A percentile compares a stretch with the other conserved stretches of the same genome.
Conservation (phyloP, 805 yeast genomes). For the Tanozyma kutaoensis region DNA sequence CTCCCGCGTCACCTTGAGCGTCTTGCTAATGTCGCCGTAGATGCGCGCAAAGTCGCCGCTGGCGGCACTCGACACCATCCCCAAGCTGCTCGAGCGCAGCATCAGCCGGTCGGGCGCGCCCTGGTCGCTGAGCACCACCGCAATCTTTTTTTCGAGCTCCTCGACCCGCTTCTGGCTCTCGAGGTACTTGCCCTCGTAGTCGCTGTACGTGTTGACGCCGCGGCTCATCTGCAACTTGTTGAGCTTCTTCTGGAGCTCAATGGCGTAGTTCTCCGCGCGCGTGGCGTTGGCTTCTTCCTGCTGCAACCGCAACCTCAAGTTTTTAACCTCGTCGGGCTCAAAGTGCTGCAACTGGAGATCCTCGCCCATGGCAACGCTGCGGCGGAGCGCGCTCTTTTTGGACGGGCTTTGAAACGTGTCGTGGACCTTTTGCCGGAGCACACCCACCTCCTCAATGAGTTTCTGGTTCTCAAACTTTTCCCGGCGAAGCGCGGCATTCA, state of each 20-base stretch:
- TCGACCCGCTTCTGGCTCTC: conserved; percentile 20
- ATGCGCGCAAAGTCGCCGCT: conserved; percentile 30
- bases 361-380: conserved; percentile 23
- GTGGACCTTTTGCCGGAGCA: conserved; percentile 34
- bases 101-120: not conserved
- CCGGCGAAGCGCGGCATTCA: conserved; percentile 31
- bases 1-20: conserved; percentile 29
- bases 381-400: conserved; percentile 9
- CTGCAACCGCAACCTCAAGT: conserved; percentile 33
- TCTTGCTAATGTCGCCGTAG: conserved; percentile 35
- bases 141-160: conserved; percentile 18
- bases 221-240: conserved; percentile 27
- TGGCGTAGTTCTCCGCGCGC: conserved; percentile 37
- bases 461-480: conserved; percentile 32
- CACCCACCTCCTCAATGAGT: conserved; percentile 41
- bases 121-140: not conserved
- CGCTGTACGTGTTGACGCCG: conserved; percentile 18
- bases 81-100: not conserved
- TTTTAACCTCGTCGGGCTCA: conserved; percentile 29
- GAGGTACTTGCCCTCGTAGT: conserved; percentile 21
- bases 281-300: conserved; percentile 36
- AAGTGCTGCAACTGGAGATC: conserved; percentile 7
- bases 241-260: conserved; percentile 28
- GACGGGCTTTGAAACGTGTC: conserved; percentile 7
- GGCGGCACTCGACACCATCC: not conserved